Evolutionary conservation across 495 filamentous ascomycete species (phyloP).

Genomic region (Rostrohypoxylon terebratum): DNA sequence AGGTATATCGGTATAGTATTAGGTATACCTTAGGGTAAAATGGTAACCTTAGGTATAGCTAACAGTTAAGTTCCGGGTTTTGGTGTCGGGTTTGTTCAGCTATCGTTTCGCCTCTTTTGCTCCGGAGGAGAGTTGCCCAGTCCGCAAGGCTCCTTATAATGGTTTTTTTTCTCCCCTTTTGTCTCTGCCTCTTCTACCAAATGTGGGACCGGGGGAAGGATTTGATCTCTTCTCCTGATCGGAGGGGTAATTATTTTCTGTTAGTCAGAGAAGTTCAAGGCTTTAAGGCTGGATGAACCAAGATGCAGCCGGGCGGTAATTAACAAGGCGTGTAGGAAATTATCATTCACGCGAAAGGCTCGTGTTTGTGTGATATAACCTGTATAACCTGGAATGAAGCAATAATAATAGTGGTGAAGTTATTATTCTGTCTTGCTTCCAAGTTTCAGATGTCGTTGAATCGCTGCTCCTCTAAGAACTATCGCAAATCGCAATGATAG

Average conservation of each 20-base stretch:
- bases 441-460: conserved; percentile 41
- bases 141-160: conserved; percentile 38
- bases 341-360: conserved; percentile 13
- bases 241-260: conserved; percentile 17
- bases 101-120: conserved; percentile 38
- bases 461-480: conserved; percentile 28
- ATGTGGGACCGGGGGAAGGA: conserved; percentile 27
- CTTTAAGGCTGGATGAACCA: not conserved
- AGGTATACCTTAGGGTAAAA: not conserved
- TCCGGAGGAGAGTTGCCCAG: conserved; percentile 41
- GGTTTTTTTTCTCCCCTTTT: conserved; percentile 1
- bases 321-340: conserved; percentile 21
- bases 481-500: conserved; percentile 44
- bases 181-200: conserved; percentile 1
- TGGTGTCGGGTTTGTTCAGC: conserved; percentile 34
- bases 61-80: conserved; percentile 29
- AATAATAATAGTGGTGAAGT: conserved; percentile 10
- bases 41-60: conserved; percentile 1
- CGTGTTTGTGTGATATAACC: conserved; percentile 21
- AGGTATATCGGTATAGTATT: not conserved
- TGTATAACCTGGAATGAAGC: conserved; percentile 14
- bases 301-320: conserved; percentile 11
- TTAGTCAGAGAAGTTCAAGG: conserved; percentile 30
- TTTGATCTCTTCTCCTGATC: conserved; percentile 25
- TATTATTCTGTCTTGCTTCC: conserved; percentile 23